Conservation (phyloP, 2,329 filamentous ascomycete genomes). For the Canariomyces notabilis region DNA sequence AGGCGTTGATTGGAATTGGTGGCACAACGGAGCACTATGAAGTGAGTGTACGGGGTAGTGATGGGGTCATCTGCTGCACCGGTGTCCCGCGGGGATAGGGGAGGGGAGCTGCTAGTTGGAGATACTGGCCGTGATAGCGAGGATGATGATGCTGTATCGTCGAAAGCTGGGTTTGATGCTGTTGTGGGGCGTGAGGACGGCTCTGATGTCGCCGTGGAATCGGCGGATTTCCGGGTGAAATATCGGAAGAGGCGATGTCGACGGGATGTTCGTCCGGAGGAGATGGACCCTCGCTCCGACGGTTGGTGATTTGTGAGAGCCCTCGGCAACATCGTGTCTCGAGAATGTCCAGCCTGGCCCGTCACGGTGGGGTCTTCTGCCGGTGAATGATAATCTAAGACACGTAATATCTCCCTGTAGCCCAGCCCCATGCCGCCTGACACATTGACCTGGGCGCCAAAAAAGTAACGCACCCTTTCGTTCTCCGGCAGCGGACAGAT, state of each 20-base stretch:
- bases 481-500: constrained; percentile 47
- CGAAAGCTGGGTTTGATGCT: background rate
- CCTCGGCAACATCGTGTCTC: background rate
- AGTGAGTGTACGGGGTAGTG: constrained; percentile 29
- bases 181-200: constrained; percentile 1
- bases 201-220: background rate
- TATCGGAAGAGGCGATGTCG: constrained; percentile 16
- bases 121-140: too few relatives aligned
- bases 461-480: constrained; percentile 46
- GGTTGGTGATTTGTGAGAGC: background rate
- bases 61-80: constrained; percentile 15
- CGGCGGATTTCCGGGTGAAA: constrained; percentile 12
- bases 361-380: constrained; percentile 27
- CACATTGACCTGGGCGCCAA: constrained; percentile 55
- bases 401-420: constrained; percentile 43
- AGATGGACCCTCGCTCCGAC: background rate
- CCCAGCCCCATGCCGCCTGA: constrained; percentile 47
- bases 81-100: constrained; percentile 12
- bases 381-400: constrained; percentile 39
- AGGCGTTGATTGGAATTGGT: constrained; percentile 9
- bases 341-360: background rate
- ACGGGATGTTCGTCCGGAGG: constrained; percentile 2
- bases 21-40: constrained; percentile 28
- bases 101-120: background rate
- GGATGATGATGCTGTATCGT: background rate